Evolutionary conservation across 352 stramenopile genomes (phyloP).

Genomic region (Sclerospora graminicola): DNA sequence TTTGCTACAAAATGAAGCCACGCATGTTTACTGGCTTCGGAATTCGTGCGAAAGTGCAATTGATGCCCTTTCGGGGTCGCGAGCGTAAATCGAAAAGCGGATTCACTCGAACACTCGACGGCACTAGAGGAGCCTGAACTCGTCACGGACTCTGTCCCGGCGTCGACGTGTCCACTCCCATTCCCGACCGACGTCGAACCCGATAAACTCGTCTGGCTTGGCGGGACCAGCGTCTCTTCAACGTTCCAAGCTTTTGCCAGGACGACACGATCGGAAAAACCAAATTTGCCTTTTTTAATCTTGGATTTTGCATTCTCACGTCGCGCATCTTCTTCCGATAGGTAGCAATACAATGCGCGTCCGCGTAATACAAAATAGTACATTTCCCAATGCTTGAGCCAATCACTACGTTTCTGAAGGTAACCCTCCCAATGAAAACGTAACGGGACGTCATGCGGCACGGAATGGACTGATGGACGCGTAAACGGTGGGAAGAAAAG

Average conservation of each 20-base stretch:
- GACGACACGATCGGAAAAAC: conserved; percentile 68
- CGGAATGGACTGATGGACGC: background rate
- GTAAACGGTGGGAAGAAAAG: conserved; percentile 8
- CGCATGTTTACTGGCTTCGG: conserved; percentile 64
- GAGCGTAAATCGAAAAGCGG: conserved; percentile 72
- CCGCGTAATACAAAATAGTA: conserved; percentile 81
- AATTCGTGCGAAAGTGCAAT: conserved; percentile 79
- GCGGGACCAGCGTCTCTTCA: conserved; percentile 20
- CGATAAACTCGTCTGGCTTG: background rate
- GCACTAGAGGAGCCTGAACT: background rate
- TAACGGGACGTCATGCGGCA: conserved; percentile 30
- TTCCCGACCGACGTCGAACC: background rate
- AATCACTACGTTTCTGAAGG: conserved; percentile 82
- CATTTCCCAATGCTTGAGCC: conserved; percentile 86
- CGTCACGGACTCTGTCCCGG: background rate
- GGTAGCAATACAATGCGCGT: conserved; percentile 68
- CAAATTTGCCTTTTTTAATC: conserved; percentile 85
- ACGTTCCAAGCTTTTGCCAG: conserved; percentile 70
- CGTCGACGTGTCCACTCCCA: background rate
- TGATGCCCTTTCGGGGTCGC: conserved; percentile 79
- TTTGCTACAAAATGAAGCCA: conserved; percentile 75
- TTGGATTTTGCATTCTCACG: conserved; percentile 76
- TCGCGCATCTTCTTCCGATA: conserved; percentile 70
- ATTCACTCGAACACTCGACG: conserved; percentile 3
- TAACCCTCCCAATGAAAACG: conserved; percentile 79